Evolutionary conservation across 176 grass and related monocot species (phyloP).

Genomic region (Raddia distichophylla): DNA sequence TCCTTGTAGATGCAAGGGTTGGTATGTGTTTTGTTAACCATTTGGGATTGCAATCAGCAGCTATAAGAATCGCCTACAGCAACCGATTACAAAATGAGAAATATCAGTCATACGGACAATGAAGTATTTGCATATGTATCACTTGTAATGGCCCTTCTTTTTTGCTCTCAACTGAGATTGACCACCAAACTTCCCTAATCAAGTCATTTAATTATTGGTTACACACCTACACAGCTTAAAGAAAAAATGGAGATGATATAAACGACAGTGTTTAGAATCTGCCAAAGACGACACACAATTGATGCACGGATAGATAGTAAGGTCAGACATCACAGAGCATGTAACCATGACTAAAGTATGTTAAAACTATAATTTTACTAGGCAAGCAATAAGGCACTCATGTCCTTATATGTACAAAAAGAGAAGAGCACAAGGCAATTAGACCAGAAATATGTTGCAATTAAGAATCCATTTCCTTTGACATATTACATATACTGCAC

Average conservation of each 20-base stretch:
- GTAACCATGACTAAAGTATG: background rate
- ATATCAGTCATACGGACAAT: background rate
- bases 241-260: conserved; percentile 7
- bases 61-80: conserved; percentile 72
- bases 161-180: conserved; percentile 14
- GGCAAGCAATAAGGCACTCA: background rate
- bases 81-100: conserved; percentile 14
- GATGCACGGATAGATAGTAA: conserved; percentile 15
- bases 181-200: background rate
- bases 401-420: background rate
- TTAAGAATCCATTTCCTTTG: background rate
- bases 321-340: background rate
- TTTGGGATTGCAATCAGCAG: conserved; percentile 81
- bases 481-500: background rate
- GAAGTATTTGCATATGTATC: background rate
- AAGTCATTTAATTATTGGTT: background rate
- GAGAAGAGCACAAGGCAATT: background rate
- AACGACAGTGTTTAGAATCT: background rate
- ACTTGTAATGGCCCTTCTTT: conserved; percentile 6
- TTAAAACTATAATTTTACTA: background rate
- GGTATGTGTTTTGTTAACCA: conserved; percentile 94
- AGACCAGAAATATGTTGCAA: background rate
- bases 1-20: conserved; percentile 63
- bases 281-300: background rate
- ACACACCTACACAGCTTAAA: background rate